Evolutionary conservation across 1,139 yeast species (phyloP).

Genomic region (Hyphopichia khmerensis): DNA sequence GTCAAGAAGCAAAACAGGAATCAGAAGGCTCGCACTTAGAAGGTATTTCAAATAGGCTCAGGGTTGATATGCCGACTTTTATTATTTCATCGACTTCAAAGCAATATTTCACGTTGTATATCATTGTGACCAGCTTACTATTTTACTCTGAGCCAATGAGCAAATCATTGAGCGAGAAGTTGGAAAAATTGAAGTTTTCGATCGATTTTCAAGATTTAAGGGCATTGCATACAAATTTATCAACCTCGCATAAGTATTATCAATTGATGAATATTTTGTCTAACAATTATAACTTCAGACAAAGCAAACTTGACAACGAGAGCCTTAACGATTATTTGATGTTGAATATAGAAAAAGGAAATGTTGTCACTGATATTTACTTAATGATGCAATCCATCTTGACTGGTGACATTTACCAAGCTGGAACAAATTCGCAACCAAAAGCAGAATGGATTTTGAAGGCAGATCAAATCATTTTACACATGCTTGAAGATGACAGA

Average conservation of each 20-base stretch:
- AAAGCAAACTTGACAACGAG: slow-evolving; percentile 32
- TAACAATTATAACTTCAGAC: slow-evolving; percentile 39
- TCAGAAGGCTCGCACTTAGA: background rate
- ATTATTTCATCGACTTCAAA: slow-evolving; percentile 40
- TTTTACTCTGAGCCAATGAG: slow-evolving; percentile 46
- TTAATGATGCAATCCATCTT: slow-evolving; percentile 41
- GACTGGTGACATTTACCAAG: slow-evolving; percentile 30
- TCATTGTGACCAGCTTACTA: slow-evolving; percentile 33
- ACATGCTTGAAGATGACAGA: slow-evolving; percentile 44
- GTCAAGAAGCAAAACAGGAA: background rate
- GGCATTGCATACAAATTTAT: slow-evolving; percentile 28
- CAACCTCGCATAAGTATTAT: slow-evolving; percentile 26
- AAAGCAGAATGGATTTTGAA: slow-evolving; percentile 58
- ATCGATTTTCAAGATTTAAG: slow-evolving; percentile 41
- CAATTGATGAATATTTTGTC: slow-evolving; percentile 21
- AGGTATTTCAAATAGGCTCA: slow-evolving; percentile 16
- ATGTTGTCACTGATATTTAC: slow-evolving; percentile 34
- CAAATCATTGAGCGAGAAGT: slow-evolving; percentile 29
- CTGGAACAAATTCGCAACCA: slow-evolving; percentile 14
- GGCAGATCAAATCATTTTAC: slow-evolving; percentile 48
- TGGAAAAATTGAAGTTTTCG: slow-evolving; percentile 42
- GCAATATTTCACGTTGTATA: slow-evolving; percentile 42
- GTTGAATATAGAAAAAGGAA: slow-evolving; percentile 27
- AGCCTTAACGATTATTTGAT: slow-evolving; percentile 34
- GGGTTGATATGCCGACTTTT: slow-evolving; percentile 42